phyloP scores from a whole-genome alignment of 148 eudicot species.

The Hydrangea macrophylla region DNA sequence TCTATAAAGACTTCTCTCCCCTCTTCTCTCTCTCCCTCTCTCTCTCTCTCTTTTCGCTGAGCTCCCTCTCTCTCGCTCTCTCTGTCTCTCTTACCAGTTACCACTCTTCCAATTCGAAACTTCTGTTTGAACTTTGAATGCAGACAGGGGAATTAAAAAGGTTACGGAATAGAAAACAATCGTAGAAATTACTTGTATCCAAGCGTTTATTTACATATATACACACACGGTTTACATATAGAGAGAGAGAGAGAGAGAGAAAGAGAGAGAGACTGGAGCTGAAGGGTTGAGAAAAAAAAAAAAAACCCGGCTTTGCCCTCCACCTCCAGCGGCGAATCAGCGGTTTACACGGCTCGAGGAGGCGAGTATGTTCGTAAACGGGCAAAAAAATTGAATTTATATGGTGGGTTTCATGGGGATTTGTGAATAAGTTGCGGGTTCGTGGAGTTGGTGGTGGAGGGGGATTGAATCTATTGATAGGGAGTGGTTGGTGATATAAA shows the following conservation, averaged over 20 bases:
- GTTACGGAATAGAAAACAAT: no score
- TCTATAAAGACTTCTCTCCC: constrained; percentile 3
- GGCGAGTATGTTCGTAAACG: neutral
- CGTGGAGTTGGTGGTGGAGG: neutral
- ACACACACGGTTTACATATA: no score
- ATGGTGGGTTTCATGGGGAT: neutral
- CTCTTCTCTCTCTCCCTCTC: neutral
- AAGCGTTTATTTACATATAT: no score
- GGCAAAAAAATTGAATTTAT: neutral
- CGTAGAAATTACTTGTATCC: no score
- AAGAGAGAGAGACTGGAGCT: neutral
- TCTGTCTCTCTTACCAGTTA: constrained; percentile 2
- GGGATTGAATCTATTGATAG: neutral
- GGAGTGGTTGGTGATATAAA: neutral
- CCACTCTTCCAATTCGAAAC: neutral
- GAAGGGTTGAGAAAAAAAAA: neutral
- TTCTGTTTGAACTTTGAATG: constrained; percentile 7
- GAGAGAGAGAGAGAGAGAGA: neutral
- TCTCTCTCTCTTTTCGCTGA: constrained; percentile 9
- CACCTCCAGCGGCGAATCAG: constrained; percentile 9
- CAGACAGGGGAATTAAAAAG: no score
- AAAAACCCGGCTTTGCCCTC: neutral
- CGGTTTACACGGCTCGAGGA: neutral
- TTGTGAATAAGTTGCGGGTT: neutral
- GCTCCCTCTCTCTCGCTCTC: neutral